Base-by-base conservation (phyloP, 305 asterid species). In the Vinca major region DNA sequence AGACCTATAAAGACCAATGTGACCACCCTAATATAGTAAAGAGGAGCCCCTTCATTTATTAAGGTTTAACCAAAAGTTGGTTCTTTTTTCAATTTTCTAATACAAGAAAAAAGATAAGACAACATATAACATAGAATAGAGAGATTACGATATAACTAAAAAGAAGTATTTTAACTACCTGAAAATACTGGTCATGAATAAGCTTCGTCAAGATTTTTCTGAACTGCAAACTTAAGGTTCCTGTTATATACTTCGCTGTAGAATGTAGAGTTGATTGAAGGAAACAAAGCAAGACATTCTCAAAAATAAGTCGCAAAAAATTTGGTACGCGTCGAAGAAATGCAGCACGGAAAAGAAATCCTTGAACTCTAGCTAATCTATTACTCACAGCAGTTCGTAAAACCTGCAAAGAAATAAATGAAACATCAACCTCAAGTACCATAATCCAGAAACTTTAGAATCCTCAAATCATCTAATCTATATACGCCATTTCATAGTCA, bases 281-380 rank as follows among this genome's bases (percentile, higher is more conserved):
- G 79, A 93, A 91, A 84, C 97, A 93, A 74, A 93, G 87, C 61
- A 89, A 17, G 65, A 93, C 87, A 76, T 93, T 90, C 82, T 93
- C 97, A 74, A 89, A 80, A 74, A 93, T 93, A 81, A 93, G 96
- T 54, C 95, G 96, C 70, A 89, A 67, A 85, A 93, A 93, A 52
- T 83, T 79, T 3, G 96, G 99, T 67, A 91, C 95, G 39, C 97
- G 99, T 56, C 97, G 95, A 68, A 93, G 97, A 81, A 93, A 93
- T 62, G 96, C 99, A 68, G 96, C 74, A 73, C 99, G 97, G 79
- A 93, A 93, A 76, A 93, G 90, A 82, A 91, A 89, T 47, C 99
- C 99, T 82, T 93, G 99, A 62, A 93, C 99, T 85, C 90, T 91
- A 67, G 99, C 99, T 70, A 93, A 80, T 88, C 99, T 86, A 81